Percentiles rank a stretch among this genome's conserved stretches.
Conservation (phyloP, 768 basidiomycete species). For the Mycena sanguinolenta region DNA sequence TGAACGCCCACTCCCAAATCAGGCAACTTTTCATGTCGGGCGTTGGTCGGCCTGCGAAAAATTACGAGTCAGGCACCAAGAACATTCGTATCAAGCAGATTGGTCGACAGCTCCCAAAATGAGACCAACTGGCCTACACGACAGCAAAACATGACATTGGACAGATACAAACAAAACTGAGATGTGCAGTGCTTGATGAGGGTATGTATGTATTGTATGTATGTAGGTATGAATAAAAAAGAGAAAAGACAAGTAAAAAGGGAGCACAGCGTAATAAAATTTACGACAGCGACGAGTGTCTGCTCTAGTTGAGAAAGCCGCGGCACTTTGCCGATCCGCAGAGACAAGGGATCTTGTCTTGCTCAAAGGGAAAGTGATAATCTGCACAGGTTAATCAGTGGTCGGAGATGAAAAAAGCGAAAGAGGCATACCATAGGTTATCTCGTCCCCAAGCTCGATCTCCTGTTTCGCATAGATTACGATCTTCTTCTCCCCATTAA, state of each 20-base stretch:
- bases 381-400: slow-evolving; percentile 59
- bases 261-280: slow-evolving; percentile 32
- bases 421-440: slow-evolving; percentile 84
- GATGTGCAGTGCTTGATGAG: slow-evolving; percentile 32
- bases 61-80: too few relatives aligned
- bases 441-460: slow-evolving; percentile 97
- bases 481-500: slow-evolving; percentile 95
- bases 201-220: slow-evolving; percentile 24
- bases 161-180: slow-evolving; percentile 30
- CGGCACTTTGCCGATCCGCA: slow-evolving; percentile 93
- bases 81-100: too few relatives aligned
- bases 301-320: slow-evolving; percentile 92
- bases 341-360: slow-evolving; percentile 95
- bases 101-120: too few relatives aligned
- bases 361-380: slow-evolving; percentile 99
- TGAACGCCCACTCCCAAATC: not conserved
- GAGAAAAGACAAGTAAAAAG: slow-evolving; percentile 22
- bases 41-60: too few relatives aligned
- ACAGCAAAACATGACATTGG: slow-evolving; percentile 29
- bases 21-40: not conserved
- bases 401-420: slow-evolving; percentile 3
- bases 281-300: slow-evolving; percentile 44
- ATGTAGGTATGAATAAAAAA: slow-evolving; percentile 2
- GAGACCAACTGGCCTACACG: not conserved
- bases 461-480: slow-evolving; percentile 99